phyloP scores from a whole-genome alignment of 768 basidiomycete genomes.

The Filobasidium floriforme region DNA sequence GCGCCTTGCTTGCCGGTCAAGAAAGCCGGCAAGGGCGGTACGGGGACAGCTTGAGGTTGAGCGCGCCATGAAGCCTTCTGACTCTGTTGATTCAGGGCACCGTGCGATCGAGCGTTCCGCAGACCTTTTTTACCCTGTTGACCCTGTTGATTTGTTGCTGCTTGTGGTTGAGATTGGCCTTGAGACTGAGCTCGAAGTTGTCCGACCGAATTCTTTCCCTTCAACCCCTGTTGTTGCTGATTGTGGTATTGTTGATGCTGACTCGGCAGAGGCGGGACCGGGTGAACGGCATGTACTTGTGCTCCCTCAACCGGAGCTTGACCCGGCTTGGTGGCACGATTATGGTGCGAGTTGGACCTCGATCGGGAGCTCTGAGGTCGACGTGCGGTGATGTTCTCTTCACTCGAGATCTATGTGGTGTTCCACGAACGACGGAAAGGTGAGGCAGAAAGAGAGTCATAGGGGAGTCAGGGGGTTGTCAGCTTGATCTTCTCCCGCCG shows the following conservation, averaged over 20 bases:
- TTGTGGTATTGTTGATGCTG: background rate
- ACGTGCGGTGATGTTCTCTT: background rate
- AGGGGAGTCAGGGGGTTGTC: too few species aligned
- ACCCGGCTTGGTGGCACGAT: background rate
- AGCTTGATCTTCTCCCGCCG: too few species aligned
- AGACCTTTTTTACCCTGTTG: conserved; percentile 2
- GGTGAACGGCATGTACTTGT: background rate
- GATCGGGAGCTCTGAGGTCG: background rate
- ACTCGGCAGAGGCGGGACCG: too few species aligned
- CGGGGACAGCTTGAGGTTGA: too few species aligned
- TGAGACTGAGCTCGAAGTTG: too few species aligned
- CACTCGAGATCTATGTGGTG: conserved; percentile 8
- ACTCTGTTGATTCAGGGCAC: too few species aligned
- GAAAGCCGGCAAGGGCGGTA: too few species aligned
- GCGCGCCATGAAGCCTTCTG: too few species aligned
- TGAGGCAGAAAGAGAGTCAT: too few species aligned
- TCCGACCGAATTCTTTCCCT: too few species aligned
- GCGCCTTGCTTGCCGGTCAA: too few species aligned
- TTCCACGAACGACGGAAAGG: too few species aligned
- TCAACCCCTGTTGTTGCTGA: background rate
- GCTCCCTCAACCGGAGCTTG: background rate
- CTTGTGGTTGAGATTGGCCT: background rate
- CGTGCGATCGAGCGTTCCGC: conserved; percentile 1
- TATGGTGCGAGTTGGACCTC: background rate
- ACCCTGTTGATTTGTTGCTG: background rate